These are phyloP conservation scores for Escovopsis sp. DNA, from an alignment of 2,329 filamentous ascomycete genomes.

Conservation along the genomic window DNA sequence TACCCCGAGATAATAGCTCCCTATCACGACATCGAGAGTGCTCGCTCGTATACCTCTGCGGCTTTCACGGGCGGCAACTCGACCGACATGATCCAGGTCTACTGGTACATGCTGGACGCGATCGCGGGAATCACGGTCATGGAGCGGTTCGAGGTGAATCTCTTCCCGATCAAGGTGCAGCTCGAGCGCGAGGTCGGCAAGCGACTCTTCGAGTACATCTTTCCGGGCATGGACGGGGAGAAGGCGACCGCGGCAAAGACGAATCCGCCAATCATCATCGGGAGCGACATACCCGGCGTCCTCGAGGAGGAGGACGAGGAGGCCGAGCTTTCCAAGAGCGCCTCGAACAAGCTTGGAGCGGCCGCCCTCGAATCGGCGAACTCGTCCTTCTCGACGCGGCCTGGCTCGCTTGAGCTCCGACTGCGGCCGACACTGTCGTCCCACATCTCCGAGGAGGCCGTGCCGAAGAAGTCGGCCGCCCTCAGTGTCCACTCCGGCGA, in stretches of 20 bases:
- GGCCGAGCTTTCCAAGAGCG: slow-evolving; percentile 26
- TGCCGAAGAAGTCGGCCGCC: slow-evolving; percentile 27
- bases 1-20: slow-evolving; percentile 95
- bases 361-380: slow-evolving; percentile 26
- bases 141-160: slow-evolving; percentile 88
- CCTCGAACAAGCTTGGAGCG: slow-evolving; percentile 22
- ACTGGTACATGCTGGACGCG: slow-evolving; percentile 96
- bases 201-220: slow-evolving; percentile 92
- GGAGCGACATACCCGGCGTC: slow-evolving; percentile 17
- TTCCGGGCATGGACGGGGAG: slow-evolving; percentile 63
- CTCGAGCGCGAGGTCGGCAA: slow-evolving; percentile 86
- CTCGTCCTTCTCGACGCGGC: slow-evolving; percentile 43
- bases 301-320: slow-evolving; percentile 38
- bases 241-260: slow-evolving; percentile 26
- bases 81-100: slow-evolving; percentile 77
- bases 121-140: slow-evolving; percentile 96
- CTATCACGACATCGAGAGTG: slow-evolving; percentile 55
- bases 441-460: slow-evolving; percentile 23
- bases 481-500: slow-evolving; percentile 35
- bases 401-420: slow-evolving; percentile 66
- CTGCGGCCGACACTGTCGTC: slow-evolving; percentile 68
- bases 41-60: slow-evolving; percentile 8
- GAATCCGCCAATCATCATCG: slow-evolving; percentile 45
- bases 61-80: slow-evolving; percentile 25
- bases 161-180: slow-evolving; percentile 88